Evolutionary conservation across 23 red algal species (phyloP).

Genomic region (Gracilaria caudata): DNA sequence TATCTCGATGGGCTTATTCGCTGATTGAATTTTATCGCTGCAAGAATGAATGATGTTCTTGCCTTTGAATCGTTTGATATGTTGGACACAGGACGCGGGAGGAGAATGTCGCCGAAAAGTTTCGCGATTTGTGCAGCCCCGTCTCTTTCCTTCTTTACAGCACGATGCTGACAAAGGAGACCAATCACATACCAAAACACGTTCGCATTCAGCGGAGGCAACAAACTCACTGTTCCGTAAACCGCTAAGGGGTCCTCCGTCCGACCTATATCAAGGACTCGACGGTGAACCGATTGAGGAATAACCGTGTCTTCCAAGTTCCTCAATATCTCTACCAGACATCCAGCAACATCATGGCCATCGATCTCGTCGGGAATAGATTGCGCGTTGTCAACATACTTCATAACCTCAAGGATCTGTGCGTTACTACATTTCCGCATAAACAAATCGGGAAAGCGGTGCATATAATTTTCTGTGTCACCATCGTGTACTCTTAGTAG

Average conservation of each 20-base stretch:
- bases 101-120: conserved; percentile 51
- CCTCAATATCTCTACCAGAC: conserved; percentile 45
- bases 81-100: conserved; percentile 10
- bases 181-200: conserved; percentile 66
- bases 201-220: conserved; percentile 59
- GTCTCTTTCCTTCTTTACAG: conserved; percentile 22
- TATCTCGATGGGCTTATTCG: background rate
- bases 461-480: conserved; percentile 19
- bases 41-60: conserved; percentile 50
- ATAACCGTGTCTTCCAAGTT: conserved; percentile 57
- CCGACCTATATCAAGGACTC: conserved; percentile 45
- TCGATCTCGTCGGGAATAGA: conserved; percentile 33
- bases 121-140: conserved; percentile 24
- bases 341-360: conserved; percentile 55
- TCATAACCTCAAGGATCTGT: conserved; percentile 11
- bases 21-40: conserved; percentile 26
- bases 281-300: conserved; percentile 16
- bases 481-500: conserved; percentile 22
- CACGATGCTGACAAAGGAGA: conserved; percentile 23
- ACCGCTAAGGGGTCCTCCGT: conserved; percentile 31
- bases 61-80: background rate
- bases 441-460: conserved; percentile 46
- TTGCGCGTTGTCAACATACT: conserved; percentile 34
- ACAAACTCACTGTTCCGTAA: conserved; percentile 4
- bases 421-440: conserved; percentile 15